Evolutionary conservation across 2,329 filamentous ascomycete species (phyloP), one percentile per base, ranked within the genome.

Genomic region (Pseudovirgaria hyperparasitica): DNA sequence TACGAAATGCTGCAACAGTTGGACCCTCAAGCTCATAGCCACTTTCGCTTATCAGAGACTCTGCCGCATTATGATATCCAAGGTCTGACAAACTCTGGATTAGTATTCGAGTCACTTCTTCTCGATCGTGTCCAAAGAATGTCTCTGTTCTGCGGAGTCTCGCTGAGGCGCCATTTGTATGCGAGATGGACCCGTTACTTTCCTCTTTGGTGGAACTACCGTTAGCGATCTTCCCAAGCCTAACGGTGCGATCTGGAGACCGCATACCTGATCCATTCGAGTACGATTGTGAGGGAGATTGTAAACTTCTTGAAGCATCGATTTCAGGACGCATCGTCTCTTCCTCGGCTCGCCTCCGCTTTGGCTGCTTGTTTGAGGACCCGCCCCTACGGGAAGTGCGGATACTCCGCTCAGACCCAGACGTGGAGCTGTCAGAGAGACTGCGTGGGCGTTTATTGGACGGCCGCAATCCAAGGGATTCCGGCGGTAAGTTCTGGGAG

Each of bases 41-140:
- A 46, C 87, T 96, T 52, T 92, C 82, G 34, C 69, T 66, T 44
- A 72, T 78, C 31, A 98, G 62, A 34, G 68, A 73, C 23, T 72
- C 65, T 14, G 90, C 87, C 9, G 87, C 81, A 9, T 65, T 63
- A 32, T 74, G 65, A 48, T 96, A 94, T 3, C 90, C 90, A 59
- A 98, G 67, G 50, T 94, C 87, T 14, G 75, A 72, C 37, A 98
- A 59, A 19, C 85, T 81, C 55, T 98, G 90, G 44, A 98, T 90
- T 42, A 98, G 57, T 37, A 96, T 79, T 28, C 90, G 69, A 5
- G 87, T 92, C 23, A 96, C 78, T 58, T 98, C 87, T 61, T 93
- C 85, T 48, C 84, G 73, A 48, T 90, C 73, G 48, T 96, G 87
- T 11, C 85, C 86, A 46, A 75, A 78, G 52, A 92, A 96, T 18